Evolutionary conservation across 352 stramenopile species (phyloP), one percentile per base, ranked within the genome.

Genomic region (Phytophthora palmivora): DNA sequence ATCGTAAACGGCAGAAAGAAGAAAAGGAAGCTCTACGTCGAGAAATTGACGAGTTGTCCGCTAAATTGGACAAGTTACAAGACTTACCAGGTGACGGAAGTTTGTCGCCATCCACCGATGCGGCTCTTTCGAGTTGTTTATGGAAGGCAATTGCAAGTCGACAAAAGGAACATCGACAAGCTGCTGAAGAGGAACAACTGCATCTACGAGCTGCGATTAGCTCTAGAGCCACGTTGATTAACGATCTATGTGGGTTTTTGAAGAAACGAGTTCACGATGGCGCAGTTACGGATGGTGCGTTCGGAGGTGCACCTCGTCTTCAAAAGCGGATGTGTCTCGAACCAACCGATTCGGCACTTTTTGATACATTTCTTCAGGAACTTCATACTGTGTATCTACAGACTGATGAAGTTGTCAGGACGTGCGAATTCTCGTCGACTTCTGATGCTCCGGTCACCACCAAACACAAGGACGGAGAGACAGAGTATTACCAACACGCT

Each of bases 91-190:
- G 15, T 11, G 9, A 45, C 32, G 39, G 37, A 19, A 14, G 16
- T 10, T 4, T 58, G 21, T 70, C 53, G 11, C 49, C 44, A 12
- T 43, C 47, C 18, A 71, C 66, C 6, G 54, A 63, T 32, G n/a
- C 30, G 3, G 61, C 49, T 4, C 34, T 78, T 16, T 73, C 53
- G 5, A 70, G 43, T 18, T 62, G 43, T 10, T 55, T 73, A 36
- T 78, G 69, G 69, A 71, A 74, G 49, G 50, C 64, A 2, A 78
- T 78, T 39, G 54, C 69, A 11, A 58, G 42, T 48, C 69, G 64
- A 8, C 69, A 78, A 22, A 57, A 63, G 10, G 45, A 74, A 16
- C 54, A 69, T 22, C 46, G 64, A 21, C 33, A 55, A 32, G 55
- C 48, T 43, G 64, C 69, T 6, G 69, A 78, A 15, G 37, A 63